Percentiles rank a stretch among this genome's conserved stretches.
These are phyloP conservation scores for rapeseed (Brassica napus) DNA, from an alignment of 345 rosid species.

Conservation along the genomic window Da-Ae NC_063450.1:43966001-43966500, in stretches of 20 bases:
- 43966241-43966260: not conserved
- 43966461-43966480: not conserved
- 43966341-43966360: constrained; percentile 50
- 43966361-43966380: constrained; percentile 55
- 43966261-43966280: constrained; percentile 20
- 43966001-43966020: too few species aligned
- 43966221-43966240: not conserved
- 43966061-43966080: not conserved
- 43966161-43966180: not conserved
- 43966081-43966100: not conserved
- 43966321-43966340: constrained; percentile 32
- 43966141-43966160: constrained; percentile 55
- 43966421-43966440: not conserved
- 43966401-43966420: constrained; percentile 30
- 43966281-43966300: constrained; percentile 19
- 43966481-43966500: constrained; percentile 45
- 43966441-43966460: not conserved
- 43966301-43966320: constrained; percentile 17
- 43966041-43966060: not conserved
- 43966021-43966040: too few species aligned
- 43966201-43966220: not conserved
- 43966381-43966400: constrained; percentile 54
- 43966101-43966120: constrained; percentile 3
- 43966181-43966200: not conserved
- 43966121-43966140: constrained; percentile 64